Percentiles rank a stretch among this genome's conserved stretches.
These are phyloP conservation scores for Annulohypoxylon maeteangense DNA, from an alignment of 495 filamentous ascomycete species.

Conservation along the genomic window DNA sequence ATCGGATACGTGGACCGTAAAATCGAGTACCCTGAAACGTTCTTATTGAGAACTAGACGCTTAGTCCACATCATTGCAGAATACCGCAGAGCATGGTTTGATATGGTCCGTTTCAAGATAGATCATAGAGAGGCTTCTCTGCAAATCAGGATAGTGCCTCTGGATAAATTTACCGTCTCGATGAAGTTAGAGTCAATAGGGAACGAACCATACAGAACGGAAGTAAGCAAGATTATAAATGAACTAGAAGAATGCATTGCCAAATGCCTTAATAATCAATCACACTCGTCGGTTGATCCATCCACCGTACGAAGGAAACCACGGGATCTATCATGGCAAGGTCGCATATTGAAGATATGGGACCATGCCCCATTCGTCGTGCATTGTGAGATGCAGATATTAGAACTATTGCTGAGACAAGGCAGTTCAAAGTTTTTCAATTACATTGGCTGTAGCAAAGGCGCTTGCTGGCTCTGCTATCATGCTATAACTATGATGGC, in stretches of 20 bases:
- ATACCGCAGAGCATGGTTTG: constrained; percentile 27
- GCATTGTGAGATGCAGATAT: constrained; percentile 32
- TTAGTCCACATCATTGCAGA: constrained; percentile 9
- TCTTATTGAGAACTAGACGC: background rate
- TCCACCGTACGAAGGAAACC: too few species aligned
- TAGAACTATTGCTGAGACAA: background rate
- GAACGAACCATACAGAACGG: too few species aligned
- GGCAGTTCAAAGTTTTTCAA: background rate
- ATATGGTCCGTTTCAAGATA: constrained; percentile 10
- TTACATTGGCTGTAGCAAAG: constrained; percentile 34
- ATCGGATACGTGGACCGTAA: too few species aligned
- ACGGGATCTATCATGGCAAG: too few species aligned
- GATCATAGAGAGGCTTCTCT: background rate
- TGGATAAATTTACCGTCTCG: too few species aligned
- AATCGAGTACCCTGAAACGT: too few species aligned
- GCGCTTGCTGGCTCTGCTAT: constrained; percentile 29
- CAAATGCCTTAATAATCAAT: too few species aligned
- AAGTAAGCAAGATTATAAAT: too few species aligned
- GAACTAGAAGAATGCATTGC: too few species aligned
- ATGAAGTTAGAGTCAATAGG: too few species aligned
- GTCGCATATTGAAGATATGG: too few species aligned
- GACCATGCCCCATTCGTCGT: background rate
- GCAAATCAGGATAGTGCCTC: background rate
- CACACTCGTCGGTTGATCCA: too few species aligned
- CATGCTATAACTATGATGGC: constrained; percentile 6